Conservation (phyloP, 2,329 filamentous ascomycete species). For the Pseudopyricularia javanii region DNA sequence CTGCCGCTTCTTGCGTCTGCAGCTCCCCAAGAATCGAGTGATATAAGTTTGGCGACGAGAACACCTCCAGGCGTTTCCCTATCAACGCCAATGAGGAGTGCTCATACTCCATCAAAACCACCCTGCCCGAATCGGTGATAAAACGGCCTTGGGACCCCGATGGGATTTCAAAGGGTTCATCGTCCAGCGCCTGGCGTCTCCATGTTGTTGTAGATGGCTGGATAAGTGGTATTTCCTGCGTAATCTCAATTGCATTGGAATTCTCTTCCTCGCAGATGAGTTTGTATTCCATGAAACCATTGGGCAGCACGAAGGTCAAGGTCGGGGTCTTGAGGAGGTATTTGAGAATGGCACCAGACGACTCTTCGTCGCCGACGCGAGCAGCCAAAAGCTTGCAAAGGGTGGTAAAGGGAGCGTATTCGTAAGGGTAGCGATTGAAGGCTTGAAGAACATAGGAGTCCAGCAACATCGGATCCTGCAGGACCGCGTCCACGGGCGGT, state of each 20-base stretch:
- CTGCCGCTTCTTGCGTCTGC: conserved; percentile 50
- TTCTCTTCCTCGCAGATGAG: conserved; percentile 79
- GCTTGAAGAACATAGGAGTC: conserved; percentile 53
- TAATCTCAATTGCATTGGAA: conserved; percentile 62
- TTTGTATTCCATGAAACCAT: conserved; percentile 60
- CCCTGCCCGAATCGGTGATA: conserved; percentile 63
- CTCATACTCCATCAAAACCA: conserved; percentile 63
- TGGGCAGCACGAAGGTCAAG: conserved; percentile 67
- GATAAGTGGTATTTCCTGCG: conserved; percentile 53
- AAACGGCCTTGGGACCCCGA: conserved; percentile 58
- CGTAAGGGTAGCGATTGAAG: conserved; percentile 71
- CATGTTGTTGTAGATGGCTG: conserved; percentile 27
- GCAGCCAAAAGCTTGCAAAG: conserved; percentile 55
- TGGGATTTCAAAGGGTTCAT: conserved; percentile 47
- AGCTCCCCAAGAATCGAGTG: conserved; percentile 41
- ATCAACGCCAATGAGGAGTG: conserved; percentile 75
- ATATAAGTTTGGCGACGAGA: conserved; percentile 32
- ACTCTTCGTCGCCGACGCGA: conserved; percentile 23
- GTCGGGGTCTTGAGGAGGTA: conserved; percentile 57
- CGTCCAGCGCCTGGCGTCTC: conserved; percentile 29
- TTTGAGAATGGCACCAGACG: conserved; percentile 38
- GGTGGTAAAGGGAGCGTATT: conserved; percentile 66
- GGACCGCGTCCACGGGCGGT: conserved; percentile 17
- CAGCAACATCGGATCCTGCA: conserved; percentile 44
- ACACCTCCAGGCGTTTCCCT: conserved; percentile 62